These are phyloP conservation scores for Perilla frutescens DNA, from an alignment of 257 asterid genomes.

Conservation along the genomic window DNA sequence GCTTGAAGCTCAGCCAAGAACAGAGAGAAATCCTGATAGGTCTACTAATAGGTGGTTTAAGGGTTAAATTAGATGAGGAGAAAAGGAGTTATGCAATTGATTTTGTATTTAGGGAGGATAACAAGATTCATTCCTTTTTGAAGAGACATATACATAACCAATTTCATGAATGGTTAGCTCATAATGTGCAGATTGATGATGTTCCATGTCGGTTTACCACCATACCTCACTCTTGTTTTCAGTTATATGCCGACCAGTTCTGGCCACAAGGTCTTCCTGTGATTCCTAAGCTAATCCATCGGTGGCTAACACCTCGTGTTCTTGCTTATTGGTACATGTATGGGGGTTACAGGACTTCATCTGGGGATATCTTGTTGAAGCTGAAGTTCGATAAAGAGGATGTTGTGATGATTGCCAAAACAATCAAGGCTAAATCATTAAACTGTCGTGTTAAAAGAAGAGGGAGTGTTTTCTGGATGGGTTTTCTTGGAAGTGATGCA, in stretches of 20 bases:
- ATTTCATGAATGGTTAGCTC: conserved; percentile 80
- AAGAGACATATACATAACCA: conserved; percentile 62
- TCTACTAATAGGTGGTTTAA: conserved; percentile 74
- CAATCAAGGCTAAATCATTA: conserved; percentile 58
- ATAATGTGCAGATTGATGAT: conserved; percentile 36
- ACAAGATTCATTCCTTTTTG: conserved; percentile 53
- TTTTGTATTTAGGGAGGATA: conserved; percentile 65
- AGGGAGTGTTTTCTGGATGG: conserved; percentile 77
- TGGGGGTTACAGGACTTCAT: conserved; percentile 74
- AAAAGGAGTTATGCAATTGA: conserved; percentile 48
- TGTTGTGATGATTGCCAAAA: conserved; percentile 52
- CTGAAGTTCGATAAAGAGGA: conserved; percentile 69
- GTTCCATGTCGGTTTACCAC: conserved; percentile 61
- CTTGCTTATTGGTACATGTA: conserved; percentile 98
- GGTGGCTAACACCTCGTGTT: conserved; percentile 90
- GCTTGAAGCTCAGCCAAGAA: conserved; percentile 69
- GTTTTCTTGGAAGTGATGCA: conserved; percentile 74
- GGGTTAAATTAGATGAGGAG: conserved; percentile 52
- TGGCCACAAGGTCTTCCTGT: conserved; percentile 61
- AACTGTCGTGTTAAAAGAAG: conserved; percentile 63
- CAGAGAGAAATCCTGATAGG: conserved; percentile 86
- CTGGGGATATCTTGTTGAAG: conserved; percentile 84
- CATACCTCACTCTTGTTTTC: conserved; percentile 62
- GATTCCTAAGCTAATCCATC: conserved; percentile 79
- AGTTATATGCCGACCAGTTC: conserved; percentile 81